These are phyloP conservation scores for Pichia sp. DNA, from an alignment of 1,139 yeast genomes.

Conservation along the genomic window DNA sequence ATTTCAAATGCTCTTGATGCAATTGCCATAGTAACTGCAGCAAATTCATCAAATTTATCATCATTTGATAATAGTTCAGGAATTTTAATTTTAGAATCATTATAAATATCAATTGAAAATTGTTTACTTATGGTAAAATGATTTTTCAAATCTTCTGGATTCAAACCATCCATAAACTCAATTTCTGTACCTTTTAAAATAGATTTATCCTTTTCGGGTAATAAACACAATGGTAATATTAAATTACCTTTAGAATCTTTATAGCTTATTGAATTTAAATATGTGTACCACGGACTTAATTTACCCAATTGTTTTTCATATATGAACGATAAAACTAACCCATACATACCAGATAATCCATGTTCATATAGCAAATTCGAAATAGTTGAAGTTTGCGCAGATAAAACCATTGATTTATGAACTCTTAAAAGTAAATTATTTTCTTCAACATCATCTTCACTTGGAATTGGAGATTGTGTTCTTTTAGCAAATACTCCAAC, in stretches of 20 bases:
- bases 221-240: slow-evolving; percentile 55
- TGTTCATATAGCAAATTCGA: slow-evolving; percentile 62
- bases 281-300: slow-evolving; percentile 71
- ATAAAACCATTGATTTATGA: slow-evolving; percentile 48
- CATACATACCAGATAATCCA: slow-evolving; percentile 56
- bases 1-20: slow-evolving; percentile 77
- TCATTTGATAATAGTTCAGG: slow-evolving; percentile 23
- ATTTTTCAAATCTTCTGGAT: slow-evolving; percentile 48
- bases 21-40: slow-evolving; percentile 49
- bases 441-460: slow-evolving; percentile 27
- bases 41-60: slow-evolving; percentile 37
- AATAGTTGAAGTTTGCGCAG: slow-evolving; percentile 56
- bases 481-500: slow-evolving; percentile 62
- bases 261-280: slow-evolving; percentile 49
- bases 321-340: slow-evolving; percentile 60
- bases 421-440: slow-evolving; percentile 33
- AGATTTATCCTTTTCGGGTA: slow-evolving; percentile 48
- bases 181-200: slow-evolving; percentile 61
- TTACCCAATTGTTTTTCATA: slow-evolving; percentile 54
- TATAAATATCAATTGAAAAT: slow-evolving; percentile 38
- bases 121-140: slow-evolving; percentile 47
- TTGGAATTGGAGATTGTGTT: slow-evolving; percentile 31
- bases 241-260: slow-evolving; percentile 28
- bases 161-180: slow-evolving; percentile 57
- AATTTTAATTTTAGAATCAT: slow-evolving; percentile 35